Evolutionary conservation across 2,329 filamentous ascomycete species (phyloP), one percentile per base, ranked within the genome.

Genomic region (Fusarium udum): DNA sequence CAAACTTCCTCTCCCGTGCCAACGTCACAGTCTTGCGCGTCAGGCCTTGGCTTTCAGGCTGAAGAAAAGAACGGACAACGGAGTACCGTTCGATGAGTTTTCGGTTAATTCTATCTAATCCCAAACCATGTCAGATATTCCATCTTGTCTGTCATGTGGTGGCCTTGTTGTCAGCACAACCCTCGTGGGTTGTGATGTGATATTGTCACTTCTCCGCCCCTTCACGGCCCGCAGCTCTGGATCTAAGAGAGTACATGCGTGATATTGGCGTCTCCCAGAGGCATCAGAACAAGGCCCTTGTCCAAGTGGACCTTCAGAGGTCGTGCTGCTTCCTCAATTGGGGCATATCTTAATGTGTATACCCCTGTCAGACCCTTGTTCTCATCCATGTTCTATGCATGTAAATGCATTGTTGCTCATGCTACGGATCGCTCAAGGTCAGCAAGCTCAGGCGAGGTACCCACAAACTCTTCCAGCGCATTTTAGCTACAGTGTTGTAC

Each of bases 341-440:
- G 68, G 67, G 45, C 51, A 69, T 60, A 69, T 71, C 48, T 58
- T 49, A 64, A 71, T 55, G 56, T 70, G 64, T 48, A 61, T 65
- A 73, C 63, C 64, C 73, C 58, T 61, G 63, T 67, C 64, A 61
- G 51, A 67, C 57, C 56, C 69, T 61, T 60, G 74, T 46, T 53
- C 48, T 55, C 45, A 48, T 55, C 66, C 71, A 62, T 60, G 71
- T 69, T 67, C 53, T 65, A 67, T 76, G 73, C 73, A 77, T 75
- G 65, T 65, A 55, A 66, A 69, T 73, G 72, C 70, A 78, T 74
- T 67, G 76, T 72, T 75, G 58, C 67, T 75, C 71, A 55, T 61
- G 63, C 61, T 76, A 71, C 55, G 39, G 45, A 55, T 72, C 37
- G 45, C 59, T 49, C 56, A 24, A 65, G 57, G 67, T 55, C 45